Conservation (phyloP, 2,329 filamentous ascomycete species). For the Tolypocladium capitatum region DNA sequence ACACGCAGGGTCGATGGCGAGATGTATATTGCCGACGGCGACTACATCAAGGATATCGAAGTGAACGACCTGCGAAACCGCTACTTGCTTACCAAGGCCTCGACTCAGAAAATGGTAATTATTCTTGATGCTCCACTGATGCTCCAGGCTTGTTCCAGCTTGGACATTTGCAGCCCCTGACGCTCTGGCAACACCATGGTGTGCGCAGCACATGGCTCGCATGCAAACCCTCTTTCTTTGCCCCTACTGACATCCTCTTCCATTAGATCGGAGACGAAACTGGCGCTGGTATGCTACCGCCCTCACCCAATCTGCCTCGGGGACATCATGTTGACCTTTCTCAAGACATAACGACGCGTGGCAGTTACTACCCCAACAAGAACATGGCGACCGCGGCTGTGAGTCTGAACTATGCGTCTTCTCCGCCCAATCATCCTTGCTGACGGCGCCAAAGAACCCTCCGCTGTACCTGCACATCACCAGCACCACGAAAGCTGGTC, state of each 20-base stretch:
- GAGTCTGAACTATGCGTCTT: slow-evolving; percentile 25
- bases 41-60: slow-evolving; percentile 98
- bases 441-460: slow-evolving; percentile 50
- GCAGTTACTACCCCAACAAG: slow-evolving; percentile 95
- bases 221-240: slow-evolving; percentile 52
- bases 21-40: slow-evolving; percentile 89
- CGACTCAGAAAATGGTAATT: slow-evolving; percentile 99
- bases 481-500: slow-evolving; percentile 79
- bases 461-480: slow-evolving; percentile 93
- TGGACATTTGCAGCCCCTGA: slow-evolving; percentile 26
- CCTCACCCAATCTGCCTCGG: slow-evolving; percentile 17
- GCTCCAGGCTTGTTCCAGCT: slow-evolving; percentile 19
- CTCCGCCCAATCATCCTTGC: background rate
- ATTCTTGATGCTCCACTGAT: slow-evolving; percentile 35
- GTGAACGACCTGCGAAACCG: slow-evolving; percentile 96
- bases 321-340: slow-evolving; percentile 38
- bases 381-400: slow-evolving; percentile 90
- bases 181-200: slow-evolving; percentile 49
- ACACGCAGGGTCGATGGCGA: slow-evolving; percentile 61
- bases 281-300: slow-evolving; percentile 84
- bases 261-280: slow-evolving; percentile 98
- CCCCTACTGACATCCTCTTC: slow-evolving; percentile 89
- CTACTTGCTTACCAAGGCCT: slow-evolving; percentile 92
- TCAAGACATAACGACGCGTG: slow-evolving; percentile 94
- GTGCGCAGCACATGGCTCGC: slow-evolving; percentile 58